These are phyloP conservation scores for Omphalotus olearius DNA, from an alignment of 1,284 basidiomycete genomes.

Conservation along the genomic window DNA sequence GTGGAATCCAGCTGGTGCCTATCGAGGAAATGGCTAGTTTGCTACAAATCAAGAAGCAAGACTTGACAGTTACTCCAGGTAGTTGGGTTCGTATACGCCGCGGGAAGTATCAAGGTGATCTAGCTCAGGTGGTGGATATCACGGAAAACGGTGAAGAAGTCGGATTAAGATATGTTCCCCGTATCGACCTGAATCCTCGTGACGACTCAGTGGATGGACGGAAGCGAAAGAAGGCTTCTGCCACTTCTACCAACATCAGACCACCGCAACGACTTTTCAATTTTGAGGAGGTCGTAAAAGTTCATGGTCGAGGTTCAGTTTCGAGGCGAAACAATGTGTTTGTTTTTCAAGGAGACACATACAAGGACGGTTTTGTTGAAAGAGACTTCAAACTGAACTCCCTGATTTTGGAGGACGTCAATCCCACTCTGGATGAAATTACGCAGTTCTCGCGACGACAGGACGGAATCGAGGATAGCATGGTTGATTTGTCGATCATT, in stretches of 20 bases:
- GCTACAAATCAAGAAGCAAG: conserved; percentile 94
- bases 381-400: conserved; percentile 90
- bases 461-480: conserved; percentile 55
- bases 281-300: conserved; percentile 87
- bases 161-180: conserved; percentile 91
- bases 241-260: conserved; percentile 44
- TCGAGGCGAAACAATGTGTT: conserved; percentile 69
- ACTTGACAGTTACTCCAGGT: conserved; percentile 74
- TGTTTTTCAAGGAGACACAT: conserved; percentile 92
- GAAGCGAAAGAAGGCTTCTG: conserved; percentile 60
- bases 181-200: conserved; percentile 92
- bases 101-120: conserved; percentile 91
- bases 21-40: conserved; percentile 99
- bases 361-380: conserved; percentile 92
- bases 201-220: conserved; percentile 66
- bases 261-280: conserved; percentile 94
- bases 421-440: conserved; percentile 95
- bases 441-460: conserved; percentile 59
- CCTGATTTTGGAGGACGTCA: conserved; percentile 85
- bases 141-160: conserved; percentile 93
- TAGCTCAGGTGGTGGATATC: conserved; percentile 94
- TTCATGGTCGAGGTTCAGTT: conserved; percentile 78
- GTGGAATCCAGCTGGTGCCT: conserved; percentile 84
- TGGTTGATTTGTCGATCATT: conserved; percentile 76
- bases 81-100: conserved; percentile 95